A percentile compares a stretch with the other conserved stretches of the same genome.
Evolutionary conservation across 768 basidiomycete species (phyloP).

Genomic region (Phlebiopsis gigantea): DNA sequence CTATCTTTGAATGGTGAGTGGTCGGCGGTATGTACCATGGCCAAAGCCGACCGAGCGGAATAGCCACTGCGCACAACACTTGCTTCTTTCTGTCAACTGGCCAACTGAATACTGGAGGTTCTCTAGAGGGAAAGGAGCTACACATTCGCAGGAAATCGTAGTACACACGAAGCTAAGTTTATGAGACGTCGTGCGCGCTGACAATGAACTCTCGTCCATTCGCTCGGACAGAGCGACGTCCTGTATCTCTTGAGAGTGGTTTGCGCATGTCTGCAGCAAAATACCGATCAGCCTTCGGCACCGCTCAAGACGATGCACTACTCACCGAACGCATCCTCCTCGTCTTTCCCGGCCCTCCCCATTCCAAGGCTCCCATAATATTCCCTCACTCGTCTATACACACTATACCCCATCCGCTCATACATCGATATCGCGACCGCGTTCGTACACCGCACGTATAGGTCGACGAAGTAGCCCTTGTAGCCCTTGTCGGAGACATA

Average conservation of each 20-base stretch:
- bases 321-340: constrained; percentile 90
- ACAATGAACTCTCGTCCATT: constrained; percentile 75
- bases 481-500: constrained; percentile 76
- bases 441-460: constrained; percentile 92
- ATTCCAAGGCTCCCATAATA: constrained; percentile 79
- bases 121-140: neutral
- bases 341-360: constrained; percentile 73
- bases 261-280: constrained; percentile 59
- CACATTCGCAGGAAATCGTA: neutral
- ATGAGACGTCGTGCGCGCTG: constrained; percentile 54
- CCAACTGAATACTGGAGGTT: too few species aligned
- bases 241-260: constrained; percentile 57
- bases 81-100: too few species aligned
- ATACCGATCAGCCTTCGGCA: neutral
- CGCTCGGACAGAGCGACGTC: constrained; percentile 58
- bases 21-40: too few species aligned
- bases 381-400: constrained; percentile 84
- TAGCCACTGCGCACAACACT: too few species aligned
- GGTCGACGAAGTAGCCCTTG: constrained; percentile 87
- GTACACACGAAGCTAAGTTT: constrained; percentile 11
- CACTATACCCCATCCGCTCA: constrained; percentile 88
- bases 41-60: too few species aligned
- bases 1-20: too few species aligned
- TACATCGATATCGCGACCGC: constrained; percentile 85
- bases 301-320: constrained; percentile 11